phyloP scores from a whole-genome alignment of 495 filamentous ascomycete genomes.

The Lichina pygmaea region DNA sequence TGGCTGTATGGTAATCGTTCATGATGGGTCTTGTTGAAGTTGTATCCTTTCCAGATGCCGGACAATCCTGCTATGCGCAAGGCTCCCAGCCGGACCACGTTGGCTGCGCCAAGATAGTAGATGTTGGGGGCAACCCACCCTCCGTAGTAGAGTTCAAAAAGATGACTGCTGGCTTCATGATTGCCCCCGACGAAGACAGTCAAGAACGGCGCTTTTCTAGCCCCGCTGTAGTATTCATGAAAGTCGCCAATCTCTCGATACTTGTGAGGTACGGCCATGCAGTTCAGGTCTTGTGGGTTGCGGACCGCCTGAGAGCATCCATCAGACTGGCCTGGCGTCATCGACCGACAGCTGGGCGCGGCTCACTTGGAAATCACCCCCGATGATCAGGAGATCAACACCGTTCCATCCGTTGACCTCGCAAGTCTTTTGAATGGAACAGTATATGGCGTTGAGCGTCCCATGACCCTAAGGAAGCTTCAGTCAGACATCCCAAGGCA shows the following conservation, averaged over 20 bases:
- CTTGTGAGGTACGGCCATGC: constrained; percentile 65
- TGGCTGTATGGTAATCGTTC: constrained; percentile 67
- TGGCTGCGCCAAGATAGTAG: constrained; percentile 83
- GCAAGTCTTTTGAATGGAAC: constrained; percentile 34
- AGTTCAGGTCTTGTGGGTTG: constrained; percentile 62
- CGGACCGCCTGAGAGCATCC: constrained; percentile 35
- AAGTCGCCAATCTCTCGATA: constrained; percentile 74
- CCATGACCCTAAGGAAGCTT: constrained; percentile 47
- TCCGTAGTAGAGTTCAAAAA: constrained; percentile 82
- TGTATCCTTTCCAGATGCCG: constrained; percentile 75
- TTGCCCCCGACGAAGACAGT: constrained; percentile 89
- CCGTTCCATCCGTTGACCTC: constrained; percentile 41
- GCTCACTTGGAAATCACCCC: constrained; percentile 65
- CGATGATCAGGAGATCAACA: constrained; percentile 66
- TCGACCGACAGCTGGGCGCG: not conserved
- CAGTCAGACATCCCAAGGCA: not conserved
- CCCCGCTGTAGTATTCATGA: constrained; percentile 70
- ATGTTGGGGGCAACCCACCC: constrained; percentile 95
- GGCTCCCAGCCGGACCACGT: constrained; percentile 54
- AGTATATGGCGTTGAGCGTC: constrained; percentile 70
- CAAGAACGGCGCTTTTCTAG: constrained; percentile 48
- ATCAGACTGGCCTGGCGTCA: not conserved
- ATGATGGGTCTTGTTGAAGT: constrained; percentile 55
- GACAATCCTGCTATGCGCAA: constrained; percentile 74
- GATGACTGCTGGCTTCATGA: constrained; percentile 68